Evolutionary conservation across 192 early-diverging fungal species (phyloP).

Genomic region (Entophlyctis luteolus): DNA sequence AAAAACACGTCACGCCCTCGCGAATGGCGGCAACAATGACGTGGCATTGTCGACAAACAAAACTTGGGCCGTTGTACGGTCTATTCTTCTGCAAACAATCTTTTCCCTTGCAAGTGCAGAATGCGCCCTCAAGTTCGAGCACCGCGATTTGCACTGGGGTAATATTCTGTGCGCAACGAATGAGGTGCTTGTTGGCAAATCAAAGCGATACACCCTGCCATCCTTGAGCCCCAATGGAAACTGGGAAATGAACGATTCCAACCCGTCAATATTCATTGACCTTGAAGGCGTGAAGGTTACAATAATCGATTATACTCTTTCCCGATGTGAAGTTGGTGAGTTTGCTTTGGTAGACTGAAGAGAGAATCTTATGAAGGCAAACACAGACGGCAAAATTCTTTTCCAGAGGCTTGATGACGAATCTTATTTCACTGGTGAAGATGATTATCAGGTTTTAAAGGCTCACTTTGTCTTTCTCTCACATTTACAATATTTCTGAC

Average conservation of each 20-base stretch:
- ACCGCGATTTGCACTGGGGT: constrained; percentile 55
- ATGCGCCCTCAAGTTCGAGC: constrained; percentile 40
- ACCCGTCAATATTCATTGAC: constrained; percentile 6
- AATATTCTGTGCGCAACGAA: constrained; percentile 37
- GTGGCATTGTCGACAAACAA: constrained; percentile 1
- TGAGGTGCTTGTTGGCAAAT: background rate
- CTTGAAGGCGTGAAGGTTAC: constrained; percentile 30
- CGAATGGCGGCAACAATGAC: background rate
- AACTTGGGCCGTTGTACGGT: constrained; percentile 64
- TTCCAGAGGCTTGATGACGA: constrained; percentile 37
- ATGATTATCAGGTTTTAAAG: constrained; percentile 34
- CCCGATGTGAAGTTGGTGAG: constrained; percentile 23
- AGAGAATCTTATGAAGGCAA: background rate
- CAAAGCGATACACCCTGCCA: background rate
- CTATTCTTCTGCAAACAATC: constrained; percentile 64
- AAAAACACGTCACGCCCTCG: background rate
- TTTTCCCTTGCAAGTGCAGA: constrained; percentile 47
- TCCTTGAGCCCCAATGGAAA: too few relatives aligned
- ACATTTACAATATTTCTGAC: background rate
- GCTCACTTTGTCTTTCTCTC: background rate
- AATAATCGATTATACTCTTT: constrained; percentile 47
- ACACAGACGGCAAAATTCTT: constrained; percentile 8
- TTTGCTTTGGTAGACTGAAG: background rate
- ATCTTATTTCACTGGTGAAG: constrained; percentile 36
- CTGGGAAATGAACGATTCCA: background rate